Conservation (phyloP, 2,329 filamentous ascomycete genomes). For the Alternaria gaisen region DNA sequence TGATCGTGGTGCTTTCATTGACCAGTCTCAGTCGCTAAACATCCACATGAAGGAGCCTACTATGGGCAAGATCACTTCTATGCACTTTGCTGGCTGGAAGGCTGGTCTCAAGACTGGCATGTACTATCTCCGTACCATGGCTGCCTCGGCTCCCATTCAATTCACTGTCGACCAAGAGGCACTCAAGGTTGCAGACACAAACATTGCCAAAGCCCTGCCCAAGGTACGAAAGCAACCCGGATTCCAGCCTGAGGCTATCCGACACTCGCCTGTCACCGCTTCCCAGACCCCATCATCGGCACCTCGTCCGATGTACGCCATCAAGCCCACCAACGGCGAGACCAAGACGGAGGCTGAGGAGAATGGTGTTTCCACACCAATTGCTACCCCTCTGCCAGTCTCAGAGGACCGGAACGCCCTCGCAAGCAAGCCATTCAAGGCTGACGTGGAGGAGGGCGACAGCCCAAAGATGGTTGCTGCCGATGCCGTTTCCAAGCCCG, state of each 20-base stretch:
- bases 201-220: slow-evolving; percentile 69
- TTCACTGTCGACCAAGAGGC: slow-evolving; percentile 99
- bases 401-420: slow-evolving; percentile 60
- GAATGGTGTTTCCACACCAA: slow-evolving; percentile 75
- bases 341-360: slow-evolving; percentile 31
- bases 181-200: slow-evolving; percentile 85
- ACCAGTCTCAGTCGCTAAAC: slow-evolving; percentile 98
- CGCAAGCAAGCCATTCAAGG: slow-evolving; percentile 75
- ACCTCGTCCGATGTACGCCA: slow-evolving; percentile 72
- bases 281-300: slow-evolving; percentile 67
- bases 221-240: slow-evolving; percentile 71
- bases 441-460: slow-evolving; percentile 78
- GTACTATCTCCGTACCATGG: slow-evolving; percentile 99
- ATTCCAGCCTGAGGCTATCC: slow-evolving; percentile 26
- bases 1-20: slow-evolving; percentile 97
- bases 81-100: slow-evolving; percentile 99
- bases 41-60: slow-evolving; percentile 99
- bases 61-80: slow-evolving; percentile 99
- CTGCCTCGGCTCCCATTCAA: slow-evolving; percentile 94
- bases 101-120: slow-evolving; percentile 99
- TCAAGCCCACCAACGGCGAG: slow-evolving; percentile 59
- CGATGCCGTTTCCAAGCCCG: slow-evolving; percentile 69
- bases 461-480: slow-evolving; percentile 80
- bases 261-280: slow-evolving; percentile 31
- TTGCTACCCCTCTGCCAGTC: slow-evolving; percentile 69